Evolutionary conservation across 495 filamentous ascomycete genomes (phyloP), one percentile per base, ranked within the genome.

Genomic region (Usnea hakonensis): DNA sequence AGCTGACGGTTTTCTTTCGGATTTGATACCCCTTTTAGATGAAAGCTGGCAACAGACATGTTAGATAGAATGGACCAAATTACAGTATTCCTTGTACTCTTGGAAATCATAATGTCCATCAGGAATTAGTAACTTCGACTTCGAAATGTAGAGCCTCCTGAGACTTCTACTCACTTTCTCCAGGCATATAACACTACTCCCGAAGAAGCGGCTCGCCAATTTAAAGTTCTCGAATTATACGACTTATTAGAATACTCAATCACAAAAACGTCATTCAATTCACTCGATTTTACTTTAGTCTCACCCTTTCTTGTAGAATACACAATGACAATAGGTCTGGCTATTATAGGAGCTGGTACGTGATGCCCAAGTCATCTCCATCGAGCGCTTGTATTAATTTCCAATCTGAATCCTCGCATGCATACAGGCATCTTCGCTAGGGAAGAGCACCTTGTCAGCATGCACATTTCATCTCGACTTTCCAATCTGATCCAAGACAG

Each of bases 361-460:
- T 55, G 52, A 28, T 43, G 23, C 56, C 26, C 6, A 41, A 26
- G 58, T 37, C n/a, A n/a, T 44, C 26, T 60, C 60, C 26, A 23
- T 44, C 23, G n/a, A 26, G 40, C 17, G 53, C 43, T 35, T n/a
- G 16, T n/a, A 44, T 57, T n/a, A n/a, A 28, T 30, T 36, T 6
- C 26, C 7, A 21, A 14, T 30, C 14, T 19, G 41, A 23, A 40
- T 14, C 41, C 44, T 21, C 30, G 11, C 14, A 21, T 55, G 19
- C 30, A 13, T 14, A 54, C 28, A 72, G 68, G 77, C 60, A 78
- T 78, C 62, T 78, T 79, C 65, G 77, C 71, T n/a, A 68, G 67
- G 52, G 73, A 77, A 67, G 66, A 77, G 55, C 77, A 79, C 64
- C 71, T 79, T 21, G 71, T 74, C 62, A 54, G 65, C 64, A 37